Evolutionary conservation across 129 eudicot species (phyloP), one percentile per base, ranked within the genome.

Genomic region (Tanacetum coccineum): DNA sequence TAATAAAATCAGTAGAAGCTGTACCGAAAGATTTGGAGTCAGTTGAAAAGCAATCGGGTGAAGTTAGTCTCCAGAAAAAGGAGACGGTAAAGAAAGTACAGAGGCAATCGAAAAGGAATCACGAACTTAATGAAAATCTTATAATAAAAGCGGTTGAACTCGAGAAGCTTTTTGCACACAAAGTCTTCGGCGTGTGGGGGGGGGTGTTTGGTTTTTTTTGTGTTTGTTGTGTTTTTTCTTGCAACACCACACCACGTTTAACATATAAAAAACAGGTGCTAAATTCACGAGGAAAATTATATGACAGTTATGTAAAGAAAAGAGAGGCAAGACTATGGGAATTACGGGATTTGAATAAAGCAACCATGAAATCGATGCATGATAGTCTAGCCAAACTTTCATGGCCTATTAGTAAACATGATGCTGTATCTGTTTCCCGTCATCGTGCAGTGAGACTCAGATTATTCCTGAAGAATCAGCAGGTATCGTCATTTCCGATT

Each of bases 321-420:
- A 10, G 65, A 60, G 48, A 60, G 2, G 13, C 6, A n/a, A 32
- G 65, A 60, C 47, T 60, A 14, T 6, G n/a, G 65, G 14, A 60
- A 60, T 30, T 14, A 60, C 30, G 46, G 48, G 14, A 32, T 32
- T 6, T 7, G 13, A 60, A 60, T 26, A 15, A 22, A 60, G 63
- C 44, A 20, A 60, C n/a, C 21, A 32, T 60, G 65, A 60, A 32
- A 60, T 30, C 21, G 12, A 32, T 60, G 22, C 44, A 59, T n/a
- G 47, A 32, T 60, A 60, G 47, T n/a, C 48, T 60, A n/a, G 65
- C 65, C 22, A 32, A 60, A 60, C 65, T 60, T 39, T 60, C 42
- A 60, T 39, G 19, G 12, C 21, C 22, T 28, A 11, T n/a, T 28
- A 11, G 36, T 15, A 32, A 15, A 60, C 47, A 60, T 3, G 65